Percentiles rank a stretch among this genome's conserved stretches.
Conservation (phyloP, 129 eudicot genomes). For the Pseudognaphalium luteoalbum region DNA sequence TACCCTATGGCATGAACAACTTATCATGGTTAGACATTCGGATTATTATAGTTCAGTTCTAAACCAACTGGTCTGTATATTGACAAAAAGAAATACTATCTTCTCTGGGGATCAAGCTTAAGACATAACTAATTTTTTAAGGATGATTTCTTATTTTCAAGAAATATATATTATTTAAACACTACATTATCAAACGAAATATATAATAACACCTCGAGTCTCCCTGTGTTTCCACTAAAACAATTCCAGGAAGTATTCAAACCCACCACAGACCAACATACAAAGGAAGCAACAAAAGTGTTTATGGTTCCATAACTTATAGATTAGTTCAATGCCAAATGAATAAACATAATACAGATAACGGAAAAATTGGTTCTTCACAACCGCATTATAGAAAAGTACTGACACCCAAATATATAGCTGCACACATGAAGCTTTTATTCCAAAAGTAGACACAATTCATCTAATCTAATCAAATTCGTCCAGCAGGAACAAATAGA, state of each 20-base stretch:
- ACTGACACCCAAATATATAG: conserved; percentile 15
- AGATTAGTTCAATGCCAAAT: background rate
- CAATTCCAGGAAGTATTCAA: background rate
- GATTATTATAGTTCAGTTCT: too few relatives aligned
- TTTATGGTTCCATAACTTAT: background rate
- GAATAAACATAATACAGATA: background rate
- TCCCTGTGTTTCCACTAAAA: too few relatives aligned
- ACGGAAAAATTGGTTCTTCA: background rate
- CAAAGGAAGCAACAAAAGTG: background rate
- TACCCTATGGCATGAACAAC: too few relatives aligned
- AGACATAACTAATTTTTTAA: too few relatives aligned
- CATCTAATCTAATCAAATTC: conserved; percentile 22
- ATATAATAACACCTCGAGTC: background rate
- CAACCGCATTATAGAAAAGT: background rate
- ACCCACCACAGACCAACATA: background rate
- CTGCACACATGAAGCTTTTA: conserved; percentile 38
- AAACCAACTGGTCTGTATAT: too few relatives aligned
- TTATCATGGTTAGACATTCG: too few relatives aligned
- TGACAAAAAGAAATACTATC: too few relatives aligned
- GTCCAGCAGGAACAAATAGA: conserved; percentile 18
- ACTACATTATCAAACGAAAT: background rate
- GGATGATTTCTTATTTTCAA: background rate
- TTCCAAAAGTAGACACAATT: conserved; percentile 27
- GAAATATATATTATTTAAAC: too few relatives aligned
- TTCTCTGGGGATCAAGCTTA: too few relatives aligned